Percentiles rank a stretch among this genome's conserved stretches.
Evolutionary conservation across 2,329 filamentous ascomycete species (phyloP).

Genomic region (Lojkania enalia): DNA sequence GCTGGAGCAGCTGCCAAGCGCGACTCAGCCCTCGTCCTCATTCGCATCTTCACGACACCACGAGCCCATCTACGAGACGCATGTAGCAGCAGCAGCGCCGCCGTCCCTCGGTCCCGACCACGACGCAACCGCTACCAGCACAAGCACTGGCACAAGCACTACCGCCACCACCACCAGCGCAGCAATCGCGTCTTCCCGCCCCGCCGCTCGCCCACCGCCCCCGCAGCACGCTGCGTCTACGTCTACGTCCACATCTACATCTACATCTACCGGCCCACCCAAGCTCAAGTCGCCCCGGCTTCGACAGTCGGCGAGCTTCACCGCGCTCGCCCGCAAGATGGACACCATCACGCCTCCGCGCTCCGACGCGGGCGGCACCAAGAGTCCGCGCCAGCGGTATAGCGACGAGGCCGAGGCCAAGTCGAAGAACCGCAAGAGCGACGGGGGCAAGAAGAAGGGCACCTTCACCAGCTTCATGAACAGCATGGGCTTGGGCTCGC

Average conservation of each 20-base stretch:
- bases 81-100: conserved; percentile 10
- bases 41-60: background rate
- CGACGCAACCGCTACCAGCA: conserved; percentile 7
- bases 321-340: conserved; percentile 49
- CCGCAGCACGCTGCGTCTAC: conserved; percentile 33
- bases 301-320: conserved; percentile 49
- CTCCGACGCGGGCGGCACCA: conserved; percentile 30
- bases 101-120: conserved; percentile 4
- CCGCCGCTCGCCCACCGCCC: conserved; percentile 29
- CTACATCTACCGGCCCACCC: conserved; percentile 24
- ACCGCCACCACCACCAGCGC: conserved; percentile 23
- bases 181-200: conserved; percentile 14
- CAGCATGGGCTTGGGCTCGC: conserved; percentile 60
- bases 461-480: conserved; percentile 46
- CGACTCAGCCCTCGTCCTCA: background rate
- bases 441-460: conserved; percentile 47
- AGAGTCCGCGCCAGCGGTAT: conserved; percentile 46
- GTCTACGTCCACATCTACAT: conserved; percentile 26
- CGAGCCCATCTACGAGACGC: conserved; percentile 6
- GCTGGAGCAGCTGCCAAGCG: background rate
- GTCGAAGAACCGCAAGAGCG: conserved; percentile 36
- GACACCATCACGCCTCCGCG: conserved; percentile 43
- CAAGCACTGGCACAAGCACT: conserved; percentile 34
- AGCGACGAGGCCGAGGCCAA: conserved; percentile 40
- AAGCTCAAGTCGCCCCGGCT: conserved; percentile 36